These are phyloP conservation scores for Plantago elongata DNA, from an alignment of 257 asterid genomes.

Conservation along the genomic window DNA sequence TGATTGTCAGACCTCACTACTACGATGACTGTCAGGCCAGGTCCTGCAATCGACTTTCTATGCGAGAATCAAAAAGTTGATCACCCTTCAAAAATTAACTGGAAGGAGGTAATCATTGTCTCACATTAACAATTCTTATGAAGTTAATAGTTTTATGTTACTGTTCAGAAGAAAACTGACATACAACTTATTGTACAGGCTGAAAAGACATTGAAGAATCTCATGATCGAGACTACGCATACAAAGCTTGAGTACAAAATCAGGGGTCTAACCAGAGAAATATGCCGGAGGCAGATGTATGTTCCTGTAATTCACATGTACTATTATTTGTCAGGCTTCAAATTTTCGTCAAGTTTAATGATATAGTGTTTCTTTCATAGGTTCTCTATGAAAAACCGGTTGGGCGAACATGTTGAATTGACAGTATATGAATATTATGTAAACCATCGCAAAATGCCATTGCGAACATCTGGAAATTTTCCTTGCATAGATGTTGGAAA, in stretches of 20 bases:
- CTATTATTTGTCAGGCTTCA: neutral
- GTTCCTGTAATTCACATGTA: conserved; percentile 7
- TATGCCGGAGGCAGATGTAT: conserved; percentile 52
- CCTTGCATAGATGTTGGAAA: conserved; percentile 72
- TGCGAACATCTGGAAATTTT: conserved; percentile 37
- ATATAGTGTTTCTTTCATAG: conserved; percentile 20
- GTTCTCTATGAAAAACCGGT: conserved; percentile 41
- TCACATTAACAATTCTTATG: neutral
- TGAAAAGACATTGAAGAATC: conserved; percentile 49
- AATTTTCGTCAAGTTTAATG: neutral
- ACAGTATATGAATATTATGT: conserved; percentile 59
- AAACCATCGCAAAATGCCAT: conserved; percentile 22
- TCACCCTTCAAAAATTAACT: conserved; percentile 39
- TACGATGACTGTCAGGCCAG: conserved; percentile 64
- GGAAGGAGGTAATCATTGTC: conserved; percentile 47
- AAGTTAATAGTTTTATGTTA: neutral
- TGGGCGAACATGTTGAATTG: conserved; percentile 27
- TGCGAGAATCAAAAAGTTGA: conserved; percentile 40
- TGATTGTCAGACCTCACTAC: conserved; percentile 55
- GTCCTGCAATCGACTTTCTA: conserved; percentile 56
- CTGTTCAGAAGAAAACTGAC: neutral
- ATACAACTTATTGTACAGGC: conserved; percentile 38
- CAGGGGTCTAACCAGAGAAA: conserved; percentile 47
- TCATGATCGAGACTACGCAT: conserved; percentile 35
- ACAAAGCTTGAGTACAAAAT: conserved; percentile 52